These are phyloP conservation scores for Leptomonas pyrrhocoris DNA, from an alignment of 208 protist genomes.

Conservation along the genomic window DNA sequence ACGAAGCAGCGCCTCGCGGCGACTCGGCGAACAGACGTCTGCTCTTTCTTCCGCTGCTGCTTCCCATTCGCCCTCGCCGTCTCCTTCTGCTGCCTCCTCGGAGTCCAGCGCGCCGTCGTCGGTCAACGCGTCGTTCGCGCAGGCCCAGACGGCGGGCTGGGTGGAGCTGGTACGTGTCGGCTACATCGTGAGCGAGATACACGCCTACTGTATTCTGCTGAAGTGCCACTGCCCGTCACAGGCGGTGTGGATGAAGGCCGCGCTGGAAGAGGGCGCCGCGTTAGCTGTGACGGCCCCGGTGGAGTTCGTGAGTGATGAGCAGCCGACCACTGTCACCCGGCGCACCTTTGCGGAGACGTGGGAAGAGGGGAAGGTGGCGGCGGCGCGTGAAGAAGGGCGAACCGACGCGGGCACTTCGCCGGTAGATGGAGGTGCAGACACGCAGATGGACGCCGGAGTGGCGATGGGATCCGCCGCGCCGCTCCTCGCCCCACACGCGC, in stretches of 20 bases:
- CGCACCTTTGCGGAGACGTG: constrained; percentile 10
- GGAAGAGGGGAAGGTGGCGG: background rate
- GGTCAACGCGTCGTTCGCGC: background rate
- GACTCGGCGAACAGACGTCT: background rate
- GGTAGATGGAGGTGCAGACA: background rate
- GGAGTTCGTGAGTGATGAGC: constrained; percentile 40
- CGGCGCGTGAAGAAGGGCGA: no score
- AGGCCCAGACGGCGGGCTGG: background rate
- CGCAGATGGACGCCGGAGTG: no score
- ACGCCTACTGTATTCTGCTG: constrained; percentile 72
- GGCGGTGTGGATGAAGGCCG: constrained; percentile 38
- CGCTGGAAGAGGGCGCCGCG: constrained; percentile 42
- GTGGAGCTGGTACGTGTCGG: constrained; percentile 58
- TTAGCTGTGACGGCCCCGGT: constrained; percentile 37
- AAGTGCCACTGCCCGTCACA: constrained; percentile 37
- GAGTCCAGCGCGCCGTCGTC: background rate
- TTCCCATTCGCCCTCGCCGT: background rate
- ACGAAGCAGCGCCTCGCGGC: background rate
- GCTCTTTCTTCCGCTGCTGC: no score
- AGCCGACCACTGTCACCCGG: constrained; percentile 11
- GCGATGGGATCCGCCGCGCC: no score
- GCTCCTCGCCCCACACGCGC: no score
- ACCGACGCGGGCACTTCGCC: no score
- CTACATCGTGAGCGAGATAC: constrained; percentile 64
- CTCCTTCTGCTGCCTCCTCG: background rate